Conservation (phyloP, 1,284 basidiomycete species). For the Heterobasidion annosum region DNA sequence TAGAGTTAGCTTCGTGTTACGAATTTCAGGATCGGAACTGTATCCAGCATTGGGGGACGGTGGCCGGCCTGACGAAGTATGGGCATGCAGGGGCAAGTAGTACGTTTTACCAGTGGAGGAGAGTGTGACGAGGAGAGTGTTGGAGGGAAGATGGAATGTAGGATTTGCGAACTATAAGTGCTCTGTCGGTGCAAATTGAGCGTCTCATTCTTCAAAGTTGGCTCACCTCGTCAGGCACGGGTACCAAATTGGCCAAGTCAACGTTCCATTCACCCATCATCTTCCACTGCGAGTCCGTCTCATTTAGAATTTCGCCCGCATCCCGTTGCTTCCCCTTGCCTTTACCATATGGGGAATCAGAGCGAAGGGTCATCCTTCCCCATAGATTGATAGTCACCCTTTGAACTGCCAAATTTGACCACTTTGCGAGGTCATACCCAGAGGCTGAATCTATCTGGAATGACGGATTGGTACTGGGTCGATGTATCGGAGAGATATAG, state of each 20-base stretch:
- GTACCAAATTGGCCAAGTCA: constrained; percentile 49
- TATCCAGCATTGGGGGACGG: constrained; percentile 46
- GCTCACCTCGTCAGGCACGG: constrained; percentile 55
- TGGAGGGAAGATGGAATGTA: constrained; percentile 52
- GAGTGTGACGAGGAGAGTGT: constrained; percentile 62
- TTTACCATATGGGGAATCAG: constrained; percentile 17
- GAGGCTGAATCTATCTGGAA: constrained; percentile 48
- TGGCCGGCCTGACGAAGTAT: constrained; percentile 32
- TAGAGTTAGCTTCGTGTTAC: constrained; percentile 9
- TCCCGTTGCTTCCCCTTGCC: constrained; percentile 34
- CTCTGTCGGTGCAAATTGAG: constrained; percentile 1
- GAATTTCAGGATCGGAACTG: constrained; percentile 59
- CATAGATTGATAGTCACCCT: constrained; percentile 49
- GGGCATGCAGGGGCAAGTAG: constrained; percentile 39
- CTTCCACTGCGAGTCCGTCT: constrained; percentile 38
- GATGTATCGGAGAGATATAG: constrained; percentile 64
- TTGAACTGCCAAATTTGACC: constrained; percentile 38
- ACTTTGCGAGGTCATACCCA: constrained; percentile 33
- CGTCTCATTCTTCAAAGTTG: constrained; percentile 1
- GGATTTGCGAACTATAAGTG: constrained; percentile 31
- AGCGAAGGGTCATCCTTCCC: constrained; percentile 29
- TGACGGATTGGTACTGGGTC: constrained; percentile 69
- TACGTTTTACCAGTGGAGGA: constrained; percentile 48
- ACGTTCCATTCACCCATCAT: constrained; percentile 64
- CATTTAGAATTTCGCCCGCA: constrained; percentile 11